Conservation (phyloP, 1,284 basidiomycete species). For the Papiliotrema flavescens region DNA sequence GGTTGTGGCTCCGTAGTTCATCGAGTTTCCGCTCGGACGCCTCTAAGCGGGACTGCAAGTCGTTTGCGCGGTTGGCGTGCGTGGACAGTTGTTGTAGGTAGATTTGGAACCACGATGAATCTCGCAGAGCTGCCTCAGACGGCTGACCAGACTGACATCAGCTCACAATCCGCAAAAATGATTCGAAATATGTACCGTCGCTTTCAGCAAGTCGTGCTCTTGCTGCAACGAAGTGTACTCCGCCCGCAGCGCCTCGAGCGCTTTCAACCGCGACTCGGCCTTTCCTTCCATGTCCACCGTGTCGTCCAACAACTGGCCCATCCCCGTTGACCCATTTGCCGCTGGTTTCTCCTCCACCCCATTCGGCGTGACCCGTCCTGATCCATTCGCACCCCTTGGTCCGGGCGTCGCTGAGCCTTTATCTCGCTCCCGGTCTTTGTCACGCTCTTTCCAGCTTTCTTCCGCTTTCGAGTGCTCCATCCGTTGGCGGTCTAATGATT, state of each 20-base stretch:
- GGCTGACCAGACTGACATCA: conserved; percentile 29
- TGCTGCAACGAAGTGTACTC: conserved; percentile 31
- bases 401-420: conserved; percentile 18
- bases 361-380: conserved; percentile 54
- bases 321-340: no score
- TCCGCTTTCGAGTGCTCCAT: conserved; percentile 58
- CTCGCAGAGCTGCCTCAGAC: conserved; percentile 32
- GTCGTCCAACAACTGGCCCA: conserved; percentile 17
- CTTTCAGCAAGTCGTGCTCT: conserved; percentile 33
- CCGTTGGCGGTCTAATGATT: conserved; percentile 65
- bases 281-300: conserved; percentile 35
- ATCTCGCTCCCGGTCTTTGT: conserved; percentile 16
- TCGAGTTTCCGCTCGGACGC: conserved; percentile 35
- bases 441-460: conserved; percentile 53
- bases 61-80: conserved; percentile 29
- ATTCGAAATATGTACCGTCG: conserved; percentile 17
- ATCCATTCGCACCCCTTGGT: conserved; percentile 55
- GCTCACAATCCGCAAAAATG: neutral
- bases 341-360: conserved; percentile 14
- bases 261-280: conserved; percentile 27
- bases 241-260: conserved; percentile 25
- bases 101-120: conserved; percentile 43
- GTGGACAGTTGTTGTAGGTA: conserved; percentile 39
- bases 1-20: conserved; percentile 31
- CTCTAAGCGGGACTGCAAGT: conserved; percentile 30